A percentile compares a stretch with the other conserved stretches of the same genome.
phyloP scores from a whole-genome alignment of 2,329 filamentous ascomycete genomes.

The Colletotrichum sp. region DNA sequence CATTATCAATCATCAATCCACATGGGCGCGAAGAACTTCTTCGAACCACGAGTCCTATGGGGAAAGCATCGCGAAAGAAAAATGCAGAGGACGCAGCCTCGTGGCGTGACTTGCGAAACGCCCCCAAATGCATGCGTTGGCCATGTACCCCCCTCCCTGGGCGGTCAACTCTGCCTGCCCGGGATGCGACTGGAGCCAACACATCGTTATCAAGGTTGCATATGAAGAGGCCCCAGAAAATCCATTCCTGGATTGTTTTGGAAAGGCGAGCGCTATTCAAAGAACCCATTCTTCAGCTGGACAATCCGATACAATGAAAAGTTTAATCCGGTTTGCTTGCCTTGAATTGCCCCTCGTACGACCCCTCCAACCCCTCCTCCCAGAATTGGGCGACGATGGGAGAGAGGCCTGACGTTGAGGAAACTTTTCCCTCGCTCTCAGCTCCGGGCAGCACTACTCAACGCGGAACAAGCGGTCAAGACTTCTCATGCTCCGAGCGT shows the following conservation, averaged over 20 bases:
- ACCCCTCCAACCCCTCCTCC: neutral
- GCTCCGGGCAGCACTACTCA: neutral
- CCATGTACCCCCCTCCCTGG: slow-evolving; percentile 1
- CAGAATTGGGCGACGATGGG: neutral
- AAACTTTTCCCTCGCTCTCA: neutral
- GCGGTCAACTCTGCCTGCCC: slow-evolving; percentile 1
- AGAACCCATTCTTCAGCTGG: neutral
- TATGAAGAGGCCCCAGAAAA: neutral
- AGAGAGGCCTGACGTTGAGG: neutral
- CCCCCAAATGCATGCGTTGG: slow-evolving; percentile 3
- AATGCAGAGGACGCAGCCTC: neutral
- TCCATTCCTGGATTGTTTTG: neutral
- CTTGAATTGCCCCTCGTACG: neutral
- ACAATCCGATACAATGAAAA: neutral
- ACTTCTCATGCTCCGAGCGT: slow-evolving; percentile 3
- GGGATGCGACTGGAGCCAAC: slow-evolving; percentile 19
- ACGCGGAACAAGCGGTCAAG: slow-evolving; percentile 15
- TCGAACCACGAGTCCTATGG: neutral
- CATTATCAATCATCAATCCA: neutral
- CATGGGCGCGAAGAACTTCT: neutral
- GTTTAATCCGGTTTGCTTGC: neutral
- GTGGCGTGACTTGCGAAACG: neutral
- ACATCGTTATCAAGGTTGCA: slow-evolving; percentile 5
- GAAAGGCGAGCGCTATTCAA: neutral
- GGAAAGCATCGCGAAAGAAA: neutral